These are phyloP conservation scores for Chenopodium berlandieri DNA, from an alignment of 148 eudicot genomes.

Conservation along the genomic window DNA sequence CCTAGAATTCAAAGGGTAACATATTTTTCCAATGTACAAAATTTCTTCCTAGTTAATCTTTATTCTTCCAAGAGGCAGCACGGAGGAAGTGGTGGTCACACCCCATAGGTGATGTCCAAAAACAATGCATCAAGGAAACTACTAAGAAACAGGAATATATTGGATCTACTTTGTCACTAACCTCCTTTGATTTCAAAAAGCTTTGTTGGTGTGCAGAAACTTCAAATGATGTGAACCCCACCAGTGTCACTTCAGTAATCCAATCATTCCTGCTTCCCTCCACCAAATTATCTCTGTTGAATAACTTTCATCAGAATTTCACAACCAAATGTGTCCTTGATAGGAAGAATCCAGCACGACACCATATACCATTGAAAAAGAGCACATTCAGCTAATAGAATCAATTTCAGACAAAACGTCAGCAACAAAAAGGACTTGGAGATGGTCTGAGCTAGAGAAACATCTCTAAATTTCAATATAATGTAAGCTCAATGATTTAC, in stretches of 20 bases:
- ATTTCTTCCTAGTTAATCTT: too few relatives aligned
- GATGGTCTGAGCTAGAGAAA: not conserved
- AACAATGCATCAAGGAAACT: slow-evolving; percentile 5
- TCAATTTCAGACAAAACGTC: not conserved
- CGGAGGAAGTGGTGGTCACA: not conserved
- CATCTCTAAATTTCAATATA: not conserved
- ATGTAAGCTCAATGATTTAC: not conserved
- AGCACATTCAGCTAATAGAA: not conserved
- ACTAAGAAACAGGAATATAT: not conserved
- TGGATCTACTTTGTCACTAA: not conserved
- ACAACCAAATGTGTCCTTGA: not conserved
- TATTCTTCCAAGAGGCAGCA: not conserved
- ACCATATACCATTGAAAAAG: not conserved
- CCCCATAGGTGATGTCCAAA: slow-evolving; percentile 1
- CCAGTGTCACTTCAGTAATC: not conserved
- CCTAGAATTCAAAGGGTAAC: not conserved
- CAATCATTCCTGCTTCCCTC: not conserved
- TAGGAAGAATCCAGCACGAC: not conserved
- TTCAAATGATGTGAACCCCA: not conserved
- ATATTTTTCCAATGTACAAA: not conserved
- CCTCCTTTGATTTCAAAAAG: not conserved
- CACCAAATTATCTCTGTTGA: not conserved
- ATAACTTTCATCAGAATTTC: not conserved
- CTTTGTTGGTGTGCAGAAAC: not conserved
- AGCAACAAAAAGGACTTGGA: not conserved